Evolutionary conservation across 805 yeast species (phyloP).

Genomic region (Hanseniaspora nectarophila): DNA sequence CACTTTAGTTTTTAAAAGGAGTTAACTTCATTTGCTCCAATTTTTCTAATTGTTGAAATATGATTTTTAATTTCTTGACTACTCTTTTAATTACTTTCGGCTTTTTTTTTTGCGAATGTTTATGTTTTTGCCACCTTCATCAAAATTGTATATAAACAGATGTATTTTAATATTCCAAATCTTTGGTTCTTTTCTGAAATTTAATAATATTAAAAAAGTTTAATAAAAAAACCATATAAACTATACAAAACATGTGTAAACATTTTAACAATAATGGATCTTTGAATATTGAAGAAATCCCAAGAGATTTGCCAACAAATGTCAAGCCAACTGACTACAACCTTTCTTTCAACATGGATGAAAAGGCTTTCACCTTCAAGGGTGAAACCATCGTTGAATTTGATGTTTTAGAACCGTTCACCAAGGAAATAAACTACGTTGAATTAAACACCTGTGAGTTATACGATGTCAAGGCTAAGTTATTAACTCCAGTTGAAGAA

Average conservation of each 20-base stretch:
- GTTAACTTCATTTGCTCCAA: no score
- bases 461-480: constrained; percentile 40
- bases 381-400: constrained; percentile 47
- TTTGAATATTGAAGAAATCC: constrained; percentile 9
- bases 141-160: no score
- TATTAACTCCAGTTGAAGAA: constrained; percentile 24
- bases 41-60: no score
- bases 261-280: constrained; percentile 10
- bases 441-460: constrained; percentile 55
- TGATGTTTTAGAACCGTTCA: constrained; percentile 34
- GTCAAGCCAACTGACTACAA: constrained; percentile 68
- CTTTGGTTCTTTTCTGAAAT: no score
- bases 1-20: no score
- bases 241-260: background rate
- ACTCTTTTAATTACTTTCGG: no score
- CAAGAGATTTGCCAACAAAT: constrained; percentile 38
- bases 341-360: constrained; percentile 50
- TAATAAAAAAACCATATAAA: background rate
- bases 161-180: no score
- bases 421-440: constrained; percentile 31
- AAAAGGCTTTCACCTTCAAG: constrained; percentile 45
- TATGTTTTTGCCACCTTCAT: no score
- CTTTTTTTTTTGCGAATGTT: no score
- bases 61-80: no score
- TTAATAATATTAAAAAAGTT: no score